Percentiles rank a stretch among this genome's conserved stretches.
These are phyloP conservation scores for Boletus mariae DNA, from an alignment of 1,284 basidiomycete species.

Conservation along the genomic window DNA sequence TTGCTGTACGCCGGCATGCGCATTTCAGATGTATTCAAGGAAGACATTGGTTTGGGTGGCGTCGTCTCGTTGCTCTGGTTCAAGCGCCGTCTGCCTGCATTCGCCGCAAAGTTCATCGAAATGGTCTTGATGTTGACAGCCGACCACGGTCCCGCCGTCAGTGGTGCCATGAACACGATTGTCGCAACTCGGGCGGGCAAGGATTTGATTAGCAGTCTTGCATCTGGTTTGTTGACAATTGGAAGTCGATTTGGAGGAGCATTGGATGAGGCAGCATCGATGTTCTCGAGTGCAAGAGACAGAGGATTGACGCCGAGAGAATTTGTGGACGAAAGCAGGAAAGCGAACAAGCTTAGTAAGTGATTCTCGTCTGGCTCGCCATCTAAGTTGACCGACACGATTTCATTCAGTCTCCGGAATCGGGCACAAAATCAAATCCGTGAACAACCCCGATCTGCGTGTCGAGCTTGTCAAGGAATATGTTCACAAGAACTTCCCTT, in stretches of 20 bases:
- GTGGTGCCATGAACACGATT: slow-evolving; percentile 99
- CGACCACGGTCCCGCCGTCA: slow-evolving; percentile 97
- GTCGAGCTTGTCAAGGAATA: slow-evolving; percentile 99
- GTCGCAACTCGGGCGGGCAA: slow-evolving; percentile 98
- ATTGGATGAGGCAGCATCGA: slow-evolving; percentile 94
- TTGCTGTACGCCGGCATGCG: slow-evolving; percentile 98
- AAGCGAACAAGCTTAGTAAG: slow-evolving; percentile 92
- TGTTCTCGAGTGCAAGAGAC: slow-evolving; percentile 92
- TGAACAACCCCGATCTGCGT: slow-evolving; percentile 95
- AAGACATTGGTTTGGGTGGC: slow-evolving; percentile 95
- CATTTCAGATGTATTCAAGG: slow-evolving; percentile 98
- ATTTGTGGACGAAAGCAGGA: slow-evolving; percentile 95
- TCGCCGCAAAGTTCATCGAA: slow-evolving; percentile 96
- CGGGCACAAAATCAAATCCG: slow-evolving; percentile 99
- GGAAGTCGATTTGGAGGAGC: slow-evolving; percentile 99
- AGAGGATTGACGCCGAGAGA: slow-evolving; percentile 93
- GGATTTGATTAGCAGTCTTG: slow-evolving; percentile 95
- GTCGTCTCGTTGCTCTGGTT: slow-evolving; percentile 97
- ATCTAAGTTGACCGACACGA: neutral
- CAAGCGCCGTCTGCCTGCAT: slow-evolving; percentile 86
- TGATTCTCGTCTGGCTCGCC: neutral
- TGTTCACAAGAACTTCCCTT: slow-evolving; percentile 94
- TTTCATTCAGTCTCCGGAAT: slow-evolving; percentile 81
- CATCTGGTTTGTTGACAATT: slow-evolving; percentile 95
- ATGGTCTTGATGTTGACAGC: slow-evolving; percentile 99